phyloP scores from a whole-genome alignment of 192 early-diverging fungal species.

The Entomortierella chlamydospora region DNA sequence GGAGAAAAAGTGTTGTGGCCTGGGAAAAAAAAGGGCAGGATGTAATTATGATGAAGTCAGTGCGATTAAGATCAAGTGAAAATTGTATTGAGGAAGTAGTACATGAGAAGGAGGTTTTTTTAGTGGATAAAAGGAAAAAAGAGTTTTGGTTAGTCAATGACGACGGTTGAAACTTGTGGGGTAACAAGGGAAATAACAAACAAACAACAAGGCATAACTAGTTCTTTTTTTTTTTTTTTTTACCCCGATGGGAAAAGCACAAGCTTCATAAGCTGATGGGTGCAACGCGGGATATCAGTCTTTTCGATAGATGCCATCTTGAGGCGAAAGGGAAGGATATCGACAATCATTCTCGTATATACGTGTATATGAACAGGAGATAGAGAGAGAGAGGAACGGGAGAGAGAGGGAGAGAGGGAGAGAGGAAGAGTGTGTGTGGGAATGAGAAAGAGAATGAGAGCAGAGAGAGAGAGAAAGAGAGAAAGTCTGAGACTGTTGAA shows the following conservation, averaged over 20 bases:
- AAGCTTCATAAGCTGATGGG: slow-evolving; percentile 53
- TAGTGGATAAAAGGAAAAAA: not conserved
- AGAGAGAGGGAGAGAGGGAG: not conserved
- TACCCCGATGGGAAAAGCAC: slow-evolving; percentile 51
- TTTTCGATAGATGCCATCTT: slow-evolving; percentile 46
- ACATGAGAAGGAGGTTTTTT: no score
- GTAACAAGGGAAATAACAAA: not conserved
- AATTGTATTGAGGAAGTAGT: no score
- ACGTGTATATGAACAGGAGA: not conserved
- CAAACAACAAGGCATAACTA: slow-evolving; percentile 3
- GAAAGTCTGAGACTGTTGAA: not conserved
- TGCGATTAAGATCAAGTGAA: no score
- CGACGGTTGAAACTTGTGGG: slow-evolving; percentile 4
- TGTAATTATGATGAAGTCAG: not conserved
- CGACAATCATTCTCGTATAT: slow-evolving; percentile 32
- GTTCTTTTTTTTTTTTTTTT: no score
- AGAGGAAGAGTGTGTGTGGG: not conserved
- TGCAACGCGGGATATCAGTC: slow-evolving; percentile 46
- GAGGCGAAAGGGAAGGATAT: slow-evolving; percentile 50
- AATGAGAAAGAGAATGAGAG: not conserved
- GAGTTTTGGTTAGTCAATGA: slow-evolving; percentile 9
- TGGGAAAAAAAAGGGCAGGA: not conserved
- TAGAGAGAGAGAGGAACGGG: not conserved
- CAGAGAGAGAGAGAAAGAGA: not conserved
- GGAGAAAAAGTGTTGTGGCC: slow-evolving; percentile 50